These are phyloP conservation scores for Byssoonygena ceratinophila DNA, from an alignment of 2,329 filamentous ascomycete genomes.

Conservation along the genomic window DNA sequence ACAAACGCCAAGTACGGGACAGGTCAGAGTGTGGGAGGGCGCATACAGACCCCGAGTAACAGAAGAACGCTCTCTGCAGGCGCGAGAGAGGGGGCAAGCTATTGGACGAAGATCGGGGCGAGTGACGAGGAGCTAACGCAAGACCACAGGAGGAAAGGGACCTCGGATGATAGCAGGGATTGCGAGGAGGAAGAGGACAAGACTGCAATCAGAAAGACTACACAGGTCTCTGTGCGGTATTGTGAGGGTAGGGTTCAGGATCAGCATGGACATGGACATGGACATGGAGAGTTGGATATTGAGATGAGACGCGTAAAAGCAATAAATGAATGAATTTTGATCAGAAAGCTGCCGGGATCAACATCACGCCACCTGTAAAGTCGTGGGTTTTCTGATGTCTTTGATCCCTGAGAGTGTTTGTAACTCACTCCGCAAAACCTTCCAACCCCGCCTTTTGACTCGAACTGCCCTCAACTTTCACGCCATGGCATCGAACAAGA, in stretches of 20 bases:
- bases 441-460: neutral
- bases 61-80: neutral
- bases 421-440: too few species aligned
- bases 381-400: too few species aligned
- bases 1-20: conserved; percentile 3
- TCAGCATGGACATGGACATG: neutral
- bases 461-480: too few species aligned
- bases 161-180: neutral
- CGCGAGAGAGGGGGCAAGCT: neutral
- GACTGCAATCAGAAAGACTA: conserved; percentile 4
- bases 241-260: neutral
- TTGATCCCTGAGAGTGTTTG: too few species aligned
- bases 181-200: neutral
- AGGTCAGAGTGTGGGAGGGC: neutral
- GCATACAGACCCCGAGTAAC: neutral
- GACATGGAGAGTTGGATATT: neutral
- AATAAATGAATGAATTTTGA: neutral
- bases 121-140: conserved; percentile 9
- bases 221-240: conserved; percentile 6
- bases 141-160: neutral
- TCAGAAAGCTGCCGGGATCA: neutral
- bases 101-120: conserved; percentile 8
- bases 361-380: neutral
- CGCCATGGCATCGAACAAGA: conserved; percentile 6
- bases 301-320: conserved; percentile 6